Evolutionary conservation across 176 grass and related monocot species (phyloP), one percentile per base, ranked within the genome.

Genomic region (Carex pumila): DNA sequence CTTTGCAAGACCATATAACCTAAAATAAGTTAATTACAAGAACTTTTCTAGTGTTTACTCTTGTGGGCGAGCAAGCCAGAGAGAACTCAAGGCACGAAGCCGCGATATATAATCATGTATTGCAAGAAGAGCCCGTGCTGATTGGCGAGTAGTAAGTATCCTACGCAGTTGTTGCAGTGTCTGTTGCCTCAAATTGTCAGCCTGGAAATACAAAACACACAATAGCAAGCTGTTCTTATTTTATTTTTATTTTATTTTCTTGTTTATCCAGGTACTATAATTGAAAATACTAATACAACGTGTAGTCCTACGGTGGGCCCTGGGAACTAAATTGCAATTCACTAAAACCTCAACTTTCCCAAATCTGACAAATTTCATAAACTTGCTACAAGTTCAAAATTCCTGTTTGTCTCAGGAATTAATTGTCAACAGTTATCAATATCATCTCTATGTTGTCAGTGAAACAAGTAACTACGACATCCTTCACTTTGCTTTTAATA

Each of bases 121-220:
- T 62, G 94, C 91, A 90, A 97, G 94, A 41, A 97, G 86, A 54
- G 94, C 94, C 72, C 91, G 87, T 75, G 94, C 94, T n/a, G 91
- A 92, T 50, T 97, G 94, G 4, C 91, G 94, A 82, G 89, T 92
- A 11, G 94, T 97, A 83, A 97, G 90, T 85, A 93, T 94, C 63
- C 90, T 91, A 59, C 92, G 91, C 91, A 97, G 86, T 89, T 94
- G 94, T 67, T 97, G 94, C 43, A 97, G 88, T 61, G 94, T 97
- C 81, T 97, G 94, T 55, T 91, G 88, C n/a, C 91, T 87, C 66
- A 97, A 87, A 84, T 97, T 97, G 78, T 97, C 94, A 71, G 94
- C 94, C 94, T 97, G 91, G 54, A 94, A 65, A 76, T 63, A 82
- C 29, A 6, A 81, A 59, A 88, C 47, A 39, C 7, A 32, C 17